Conservation (phyloP, 805 yeast species). For the Wickerhamomyces alni region DNA sequence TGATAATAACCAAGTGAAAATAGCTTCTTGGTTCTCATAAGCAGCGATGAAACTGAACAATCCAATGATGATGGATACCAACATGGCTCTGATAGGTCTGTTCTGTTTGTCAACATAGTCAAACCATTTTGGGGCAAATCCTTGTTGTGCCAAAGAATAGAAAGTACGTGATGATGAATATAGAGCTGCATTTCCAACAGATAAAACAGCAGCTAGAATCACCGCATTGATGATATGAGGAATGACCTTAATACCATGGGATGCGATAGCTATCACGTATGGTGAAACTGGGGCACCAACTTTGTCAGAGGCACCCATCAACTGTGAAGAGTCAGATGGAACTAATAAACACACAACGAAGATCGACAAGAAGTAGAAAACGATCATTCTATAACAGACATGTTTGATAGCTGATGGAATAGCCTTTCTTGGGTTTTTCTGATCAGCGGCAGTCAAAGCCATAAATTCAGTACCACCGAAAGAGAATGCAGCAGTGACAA, state of each 20-base stretch:
- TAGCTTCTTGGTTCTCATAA: conserved; percentile 47
- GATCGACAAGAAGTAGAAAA: conserved; percentile 43
- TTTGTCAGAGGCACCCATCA: conserved; percentile 32
- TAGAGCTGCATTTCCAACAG: conserved; percentile 56
- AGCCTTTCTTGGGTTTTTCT: conserved; percentile 45
- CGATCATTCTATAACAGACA: conserved; percentile 47
- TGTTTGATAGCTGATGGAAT: conserved; percentile 53
- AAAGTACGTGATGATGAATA: conserved; percentile 42
- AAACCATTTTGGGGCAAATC: conserved; percentile 49
- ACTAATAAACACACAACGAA: conserved; percentile 46
- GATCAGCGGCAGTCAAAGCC: conserved; percentile 46
- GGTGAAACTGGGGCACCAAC: conserved; percentile 56
- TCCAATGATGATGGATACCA: conserved; percentile 44
- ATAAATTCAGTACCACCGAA: conserved; percentile 57
- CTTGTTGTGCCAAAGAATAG: conserved; percentile 50
- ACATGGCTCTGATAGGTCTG: conserved; percentile 52
- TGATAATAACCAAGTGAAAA: conserved; percentile 60
- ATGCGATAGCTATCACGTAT: conserved; percentile 55
- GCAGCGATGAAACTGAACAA: conserved; percentile 62
- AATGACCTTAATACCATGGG: conserved; percentile 49
- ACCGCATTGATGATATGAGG: conserved; percentile 62
- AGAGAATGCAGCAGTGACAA: conserved; percentile 53
- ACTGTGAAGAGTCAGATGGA: conserved; percentile 39
- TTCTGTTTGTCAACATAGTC: conserved; percentile 51
- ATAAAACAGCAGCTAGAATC: conserved; percentile 54